These are phyloP conservation scores for Carex cristatella DNA, from an alignment of 176 grass and related monocot genomes.

Conservation along the genomic window DNA sequence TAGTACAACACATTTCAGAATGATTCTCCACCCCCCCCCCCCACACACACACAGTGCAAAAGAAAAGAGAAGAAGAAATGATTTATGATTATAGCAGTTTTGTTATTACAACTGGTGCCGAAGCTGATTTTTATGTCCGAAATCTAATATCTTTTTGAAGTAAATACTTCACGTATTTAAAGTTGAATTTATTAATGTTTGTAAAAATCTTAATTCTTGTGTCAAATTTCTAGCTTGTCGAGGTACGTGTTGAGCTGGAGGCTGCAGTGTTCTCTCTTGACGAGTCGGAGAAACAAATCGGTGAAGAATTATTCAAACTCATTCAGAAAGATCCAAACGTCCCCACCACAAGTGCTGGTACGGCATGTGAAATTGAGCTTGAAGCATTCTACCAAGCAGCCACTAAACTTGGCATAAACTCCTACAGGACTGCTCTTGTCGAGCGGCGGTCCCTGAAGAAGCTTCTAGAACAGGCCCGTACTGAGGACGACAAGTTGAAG, in stretches of 20 bases:
- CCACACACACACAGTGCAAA: background rate
- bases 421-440: conserved; percentile 47
- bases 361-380: conserved; percentile 44
- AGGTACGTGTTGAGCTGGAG: conserved; percentile 48
- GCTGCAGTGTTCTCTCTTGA: conserved; percentile 49
- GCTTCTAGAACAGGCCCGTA: conserved; percentile 49
- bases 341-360: conserved; percentile 27
- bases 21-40: background rate
- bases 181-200: conserved; percentile 3
- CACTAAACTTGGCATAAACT: conserved; percentile 43
- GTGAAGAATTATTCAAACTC: conserved; percentile 46
- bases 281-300: conserved; percentile 48
- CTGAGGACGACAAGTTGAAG: conserved; percentile 55
- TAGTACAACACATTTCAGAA: background rate
- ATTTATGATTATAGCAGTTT: background rate
- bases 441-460: conserved; percentile 73
- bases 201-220: conserved; percentile 17
- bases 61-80: background rate
- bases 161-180: background rate
- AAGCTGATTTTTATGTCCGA: background rate
- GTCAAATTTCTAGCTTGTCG: conserved; percentile 42
- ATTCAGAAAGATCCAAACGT: conserved; percentile 55
- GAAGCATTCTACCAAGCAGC: conserved; percentile 53
- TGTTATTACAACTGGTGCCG: background rate
- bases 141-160: background rate